Percentiles rank a stretch among this genome's conserved stretches.
Conservation (phyloP, 2,329 filamentous ascomycete species). For the Paecilomyces dactylethromorphus region DNA sequence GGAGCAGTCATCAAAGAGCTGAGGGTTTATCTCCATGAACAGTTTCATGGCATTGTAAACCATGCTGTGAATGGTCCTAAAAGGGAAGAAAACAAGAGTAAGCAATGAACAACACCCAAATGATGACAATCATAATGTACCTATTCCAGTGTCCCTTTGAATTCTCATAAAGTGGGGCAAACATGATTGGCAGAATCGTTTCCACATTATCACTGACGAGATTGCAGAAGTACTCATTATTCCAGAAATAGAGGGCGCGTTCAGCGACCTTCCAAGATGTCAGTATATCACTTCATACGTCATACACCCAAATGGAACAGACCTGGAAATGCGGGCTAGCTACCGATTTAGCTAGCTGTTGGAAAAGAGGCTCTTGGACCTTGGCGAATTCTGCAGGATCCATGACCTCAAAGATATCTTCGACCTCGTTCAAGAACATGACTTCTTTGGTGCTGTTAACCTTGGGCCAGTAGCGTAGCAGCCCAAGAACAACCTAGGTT, state of each 20-base stretch:
- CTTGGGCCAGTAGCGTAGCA: constrained; percentile 97
- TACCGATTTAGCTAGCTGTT: constrained; percentile 94
- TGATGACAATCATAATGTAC: constrained; percentile 47
- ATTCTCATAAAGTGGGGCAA: constrained; percentile 95
- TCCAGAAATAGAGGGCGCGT: constrained; percentile 98
- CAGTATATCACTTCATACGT: constrained; percentile 1
- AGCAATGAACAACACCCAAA: background rate
- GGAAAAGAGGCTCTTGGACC: constrained; percentile 95
- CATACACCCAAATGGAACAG: constrained; percentile 11
- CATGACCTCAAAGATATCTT: constrained; percentile 99
- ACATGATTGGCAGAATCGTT: constrained; percentile 98
- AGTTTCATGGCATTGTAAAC: constrained; percentile 99
- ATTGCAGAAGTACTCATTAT: constrained; percentile 99
- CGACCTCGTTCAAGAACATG: constrained; percentile 98
- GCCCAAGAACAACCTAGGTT: constrained; percentile 75
- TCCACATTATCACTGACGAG: constrained; percentile 98
- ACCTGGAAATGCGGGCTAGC: constrained; percentile 96
- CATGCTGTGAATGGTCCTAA: constrained; percentile 97
- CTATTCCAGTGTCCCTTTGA: constrained; percentile 99
- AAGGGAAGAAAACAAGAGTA: background rate
- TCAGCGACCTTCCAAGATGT: constrained; percentile 64
- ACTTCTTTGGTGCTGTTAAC: constrained; percentile 99
- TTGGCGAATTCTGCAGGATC: constrained; percentile 97
- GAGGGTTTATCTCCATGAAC: constrained; percentile 99
- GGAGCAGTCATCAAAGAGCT: constrained; percentile 96